Percentiles rank a stretch among this genome's conserved stretches.
These are phyloP conservation scores for Tetrapisispora namnaoensis DNA, from an alignment of 805 yeast genomes.

Conservation along the genomic window DNA sequence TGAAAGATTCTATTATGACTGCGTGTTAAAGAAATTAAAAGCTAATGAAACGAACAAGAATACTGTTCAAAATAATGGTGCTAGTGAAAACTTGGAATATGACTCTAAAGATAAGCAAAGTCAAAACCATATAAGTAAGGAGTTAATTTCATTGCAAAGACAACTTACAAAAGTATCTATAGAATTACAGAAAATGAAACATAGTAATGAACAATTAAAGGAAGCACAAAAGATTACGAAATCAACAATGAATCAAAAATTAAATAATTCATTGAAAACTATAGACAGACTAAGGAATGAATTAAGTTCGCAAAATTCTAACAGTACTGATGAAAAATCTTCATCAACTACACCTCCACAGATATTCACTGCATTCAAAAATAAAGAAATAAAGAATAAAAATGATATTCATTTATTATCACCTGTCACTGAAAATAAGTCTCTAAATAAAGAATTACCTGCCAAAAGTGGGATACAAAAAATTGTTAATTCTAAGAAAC, in stretches of 20 bases:
- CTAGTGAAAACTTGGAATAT: background rate
- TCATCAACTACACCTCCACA: background rate
- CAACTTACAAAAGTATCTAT: conserved; percentile 29
- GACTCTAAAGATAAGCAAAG: background rate
- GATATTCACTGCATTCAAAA: background rate
- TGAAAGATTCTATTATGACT: conserved; percentile 18
- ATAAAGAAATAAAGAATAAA: conserved; percentile 6
- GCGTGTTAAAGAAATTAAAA: conserved; percentile 1
- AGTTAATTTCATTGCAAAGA: conserved; percentile 28
- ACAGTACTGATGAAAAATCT: background rate
- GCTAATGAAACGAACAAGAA: too few relatives aligned
- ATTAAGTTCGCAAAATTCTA: conserved; percentile 7
- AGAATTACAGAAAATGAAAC: conserved; percentile 24
- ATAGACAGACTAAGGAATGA: conserved; percentile 21
- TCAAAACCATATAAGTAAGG: conserved; percentile 16
- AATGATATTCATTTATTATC: conserved; percentile 19
- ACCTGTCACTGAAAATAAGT: conserved; percentile 12
- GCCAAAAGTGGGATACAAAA: conserved; percentile 12
- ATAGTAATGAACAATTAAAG: conserved; percentile 24
- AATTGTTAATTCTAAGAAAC: conserved; percentile 17
- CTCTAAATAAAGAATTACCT: conserved; percentile 14
- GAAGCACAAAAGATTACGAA: conserved; percentile 28
- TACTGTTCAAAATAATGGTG: background rate
- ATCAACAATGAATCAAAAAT: conserved; percentile 18
- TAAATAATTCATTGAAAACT: conserved; percentile 28